Evolutionary conservation across 768 basidiomycete genomes (phyloP).

Genomic region (Boletus reticuloceps): DNA sequence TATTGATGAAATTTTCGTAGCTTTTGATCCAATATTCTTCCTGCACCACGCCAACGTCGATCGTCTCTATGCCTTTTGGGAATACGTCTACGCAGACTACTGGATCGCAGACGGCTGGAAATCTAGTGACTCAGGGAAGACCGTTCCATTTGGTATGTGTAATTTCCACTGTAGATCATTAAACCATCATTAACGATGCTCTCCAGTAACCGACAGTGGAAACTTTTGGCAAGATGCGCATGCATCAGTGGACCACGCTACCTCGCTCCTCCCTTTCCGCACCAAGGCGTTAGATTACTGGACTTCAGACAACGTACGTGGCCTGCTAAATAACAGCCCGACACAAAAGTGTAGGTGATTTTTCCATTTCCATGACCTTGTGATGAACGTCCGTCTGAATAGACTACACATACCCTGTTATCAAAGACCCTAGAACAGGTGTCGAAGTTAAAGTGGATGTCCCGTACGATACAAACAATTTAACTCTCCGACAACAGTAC

Average conservation of each 20-base stretch:
- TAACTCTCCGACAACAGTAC: conserved; percentile 3
- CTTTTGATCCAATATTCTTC: conserved; percentile 18
- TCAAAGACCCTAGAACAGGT: conserved; percentile 5
- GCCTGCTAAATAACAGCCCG: not conserved
- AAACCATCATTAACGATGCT: not conserved
- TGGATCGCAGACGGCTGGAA: conserved; percentile 17
- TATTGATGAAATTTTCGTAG: not conserved
- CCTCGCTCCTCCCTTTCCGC: conserved; percentile 14
- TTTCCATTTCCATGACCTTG: not conserved
- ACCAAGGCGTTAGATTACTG: conserved; percentile 3
- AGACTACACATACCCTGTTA: conserved; percentile 22
- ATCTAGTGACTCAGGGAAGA: not conserved
- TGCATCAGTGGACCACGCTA: not conserved
- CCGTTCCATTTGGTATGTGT: conserved; percentile 7
- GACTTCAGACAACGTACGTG: conserved; percentile 11
- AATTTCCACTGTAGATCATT: not conserved
- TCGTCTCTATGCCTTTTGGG: conserved; percentile 20
- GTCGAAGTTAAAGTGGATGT: conserved; percentile 11
- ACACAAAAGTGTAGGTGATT: conserved; percentile 5
- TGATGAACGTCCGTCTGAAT: not conserved
- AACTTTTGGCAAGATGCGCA: not conserved
- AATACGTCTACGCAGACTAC: conserved; percentile 18
- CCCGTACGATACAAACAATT: conserved; percentile 4
- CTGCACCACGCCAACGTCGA: conserved; percentile 20
- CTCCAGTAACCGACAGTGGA: conserved; percentile 1